These are phyloP conservation scores for Fusarium praegraminearum DNA, from an alignment of 2,329 filamentous ascomycete genomes.

Conservation along the genomic window DNA sequence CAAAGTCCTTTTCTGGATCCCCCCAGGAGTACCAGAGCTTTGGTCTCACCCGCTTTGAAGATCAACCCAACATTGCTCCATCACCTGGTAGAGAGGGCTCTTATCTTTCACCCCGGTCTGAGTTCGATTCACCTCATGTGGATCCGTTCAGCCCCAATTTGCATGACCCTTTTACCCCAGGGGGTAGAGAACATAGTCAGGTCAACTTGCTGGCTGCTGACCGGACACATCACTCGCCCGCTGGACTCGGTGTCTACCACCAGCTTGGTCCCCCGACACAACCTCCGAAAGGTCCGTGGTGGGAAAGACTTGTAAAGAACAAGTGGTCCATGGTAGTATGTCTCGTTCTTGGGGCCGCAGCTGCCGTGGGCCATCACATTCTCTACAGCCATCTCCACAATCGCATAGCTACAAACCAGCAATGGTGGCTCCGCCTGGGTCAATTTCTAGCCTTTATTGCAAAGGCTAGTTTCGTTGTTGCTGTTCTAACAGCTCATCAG, in stretches of 20 bases:
- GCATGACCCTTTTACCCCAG: background rate
- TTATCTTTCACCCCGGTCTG: slow-evolving; percentile 6
- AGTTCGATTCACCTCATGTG: background rate
- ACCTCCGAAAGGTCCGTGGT: background rate
- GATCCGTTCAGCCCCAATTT: background rate
- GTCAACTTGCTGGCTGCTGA: background rate
- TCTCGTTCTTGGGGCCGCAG: slow-evolving; percentile 12
- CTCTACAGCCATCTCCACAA: slow-evolving; percentile 22
- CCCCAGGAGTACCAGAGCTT: slow-evolving; percentile 11
- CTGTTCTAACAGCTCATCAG: slow-evolving; percentile 15
- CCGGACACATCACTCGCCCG: background rate
- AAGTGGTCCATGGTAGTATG: slow-evolving; percentile 27
- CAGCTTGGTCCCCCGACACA: background rate
- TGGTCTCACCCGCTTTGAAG: background rate
- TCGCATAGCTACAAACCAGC: slow-evolving; percentile 18
- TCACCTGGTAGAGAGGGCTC: slow-evolving; percentile 5
- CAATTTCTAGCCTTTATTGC: slow-evolving; percentile 24
- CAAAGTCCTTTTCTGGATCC: background rate
- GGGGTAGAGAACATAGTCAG: slow-evolving; percentile 2
- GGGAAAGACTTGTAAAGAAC: slow-evolving; percentile 1
- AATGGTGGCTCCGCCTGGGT: slow-evolving; percentile 29
- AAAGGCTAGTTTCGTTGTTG: slow-evolving; percentile 23
- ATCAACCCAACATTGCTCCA: background rate
- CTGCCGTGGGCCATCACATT: slow-evolving; percentile 18
- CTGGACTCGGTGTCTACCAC: slow-evolving; percentile 6